These are phyloP conservation scores for Cladophialophora yegresii DNA, from an alignment of 2,329 filamentous ascomycete genomes.

Conservation along the genomic window DNA sequence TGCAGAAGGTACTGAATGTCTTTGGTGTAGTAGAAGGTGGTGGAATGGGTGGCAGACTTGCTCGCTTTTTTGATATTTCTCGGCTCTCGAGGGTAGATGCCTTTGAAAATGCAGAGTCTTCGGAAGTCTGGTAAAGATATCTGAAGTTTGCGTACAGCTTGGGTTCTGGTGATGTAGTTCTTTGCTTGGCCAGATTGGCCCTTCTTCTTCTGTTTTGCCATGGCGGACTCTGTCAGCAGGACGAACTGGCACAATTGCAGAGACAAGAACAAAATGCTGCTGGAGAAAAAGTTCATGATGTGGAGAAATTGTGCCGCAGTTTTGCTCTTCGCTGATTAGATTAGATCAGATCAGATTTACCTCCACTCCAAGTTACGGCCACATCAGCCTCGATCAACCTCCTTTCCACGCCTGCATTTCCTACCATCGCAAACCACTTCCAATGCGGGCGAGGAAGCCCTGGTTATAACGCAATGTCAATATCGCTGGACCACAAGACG, in stretches of 20 bases:
- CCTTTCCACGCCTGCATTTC: constrained; percentile 12
- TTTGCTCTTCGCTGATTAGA: background rate
- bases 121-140: constrained; percentile 96
- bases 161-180: constrained; percentile 97
- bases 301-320: background rate
- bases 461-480: constrained; percentile 38
- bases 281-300: constrained; percentile 22
- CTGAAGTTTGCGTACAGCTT: constrained; percentile 96
- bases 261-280: constrained; percentile 7
- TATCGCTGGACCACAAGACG: constrained; percentile 62
- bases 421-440: background rate
- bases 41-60: constrained; percentile 84
- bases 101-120: constrained; percentile 99
- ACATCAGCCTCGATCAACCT: constrained; percentile 22
- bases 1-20: constrained; percentile 98
- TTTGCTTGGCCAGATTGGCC: constrained; percentile 87
- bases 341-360: background rate
- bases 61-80: constrained; percentile 95
- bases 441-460: background rate
- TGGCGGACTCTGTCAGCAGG: constrained; percentile 37
- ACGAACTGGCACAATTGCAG: constrained; percentile 6
- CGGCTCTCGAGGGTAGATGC: constrained; percentile 96
- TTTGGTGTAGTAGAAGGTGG: constrained; percentile 89
- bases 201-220: constrained; percentile 88
- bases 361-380: constrained; percentile 4